phyloP scores from a whole-genome alignment of 2,329 filamentous ascomycete genomes.

The Orbilia brochopaga region DNA sequence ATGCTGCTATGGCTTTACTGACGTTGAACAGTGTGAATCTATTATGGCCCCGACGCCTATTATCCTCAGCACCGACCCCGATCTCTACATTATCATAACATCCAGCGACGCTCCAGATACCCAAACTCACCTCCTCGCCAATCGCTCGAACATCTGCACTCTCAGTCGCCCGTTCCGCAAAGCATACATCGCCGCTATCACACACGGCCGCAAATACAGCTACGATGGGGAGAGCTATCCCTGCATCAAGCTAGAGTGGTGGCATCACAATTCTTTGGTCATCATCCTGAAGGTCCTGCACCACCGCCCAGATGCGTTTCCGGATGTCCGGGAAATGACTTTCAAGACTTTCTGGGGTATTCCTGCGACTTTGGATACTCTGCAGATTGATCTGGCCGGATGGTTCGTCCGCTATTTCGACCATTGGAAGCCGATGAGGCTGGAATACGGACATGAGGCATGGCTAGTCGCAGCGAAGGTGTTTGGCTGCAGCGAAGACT shows the following conservation, averaged over 20 bases:
- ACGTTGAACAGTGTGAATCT: background rate
- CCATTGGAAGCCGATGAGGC: conserved; percentile 13
- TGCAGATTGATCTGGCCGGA: conserved; percentile 13
- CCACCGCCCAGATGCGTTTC: conserved; percentile 14
- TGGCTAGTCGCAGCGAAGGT: conserved; percentile 32
- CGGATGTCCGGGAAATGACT: background rate
- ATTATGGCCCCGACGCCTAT: conserved; percentile 10
- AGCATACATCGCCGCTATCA: conserved; percentile 10
- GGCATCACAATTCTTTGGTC: conserved; percentile 17
- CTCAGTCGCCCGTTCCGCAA: conserved; percentile 13
- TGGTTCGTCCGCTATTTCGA: conserved; percentile 26
- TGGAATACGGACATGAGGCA: conserved; percentile 22
- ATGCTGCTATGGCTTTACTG: too few species aligned
- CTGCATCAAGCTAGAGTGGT: conserved; percentile 24
- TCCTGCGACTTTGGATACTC: conserved; percentile 14
- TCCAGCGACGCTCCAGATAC: background rate
- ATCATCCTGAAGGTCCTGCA: conserved; percentile 24
- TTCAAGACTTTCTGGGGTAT: conserved; percentile 22
- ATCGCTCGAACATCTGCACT: background rate
- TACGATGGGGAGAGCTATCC: background rate
- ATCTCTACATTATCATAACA: conserved; percentile 21
- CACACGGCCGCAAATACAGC: conserved; percentile 1
- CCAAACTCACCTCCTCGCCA: conserved; percentile 15
- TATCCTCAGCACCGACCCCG: conserved; percentile 2
- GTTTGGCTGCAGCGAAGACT: conserved; percentile 17